Evolutionary conservation across 108 stramenopile species (phyloP).

Genomic region (Parmales sp.): DNA sequence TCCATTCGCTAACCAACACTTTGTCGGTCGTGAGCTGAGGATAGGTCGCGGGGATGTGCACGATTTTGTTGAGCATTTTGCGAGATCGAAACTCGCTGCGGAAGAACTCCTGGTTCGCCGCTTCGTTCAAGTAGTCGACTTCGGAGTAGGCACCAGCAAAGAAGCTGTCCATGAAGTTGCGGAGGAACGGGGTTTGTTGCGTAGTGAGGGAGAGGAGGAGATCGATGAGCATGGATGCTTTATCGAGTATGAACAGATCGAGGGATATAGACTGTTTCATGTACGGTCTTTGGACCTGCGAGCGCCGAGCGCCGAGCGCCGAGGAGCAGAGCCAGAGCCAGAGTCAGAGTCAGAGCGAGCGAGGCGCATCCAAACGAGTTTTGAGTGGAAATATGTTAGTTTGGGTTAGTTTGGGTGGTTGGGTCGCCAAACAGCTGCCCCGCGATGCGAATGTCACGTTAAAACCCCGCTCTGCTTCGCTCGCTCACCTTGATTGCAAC

Average conservation of each 20-base stretch:
- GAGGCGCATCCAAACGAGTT: no score
- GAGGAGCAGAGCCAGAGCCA: no score
- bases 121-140: slow-evolving; percentile 46
- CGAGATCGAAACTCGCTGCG: slow-evolving; percentile 16
- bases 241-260: slow-evolving; percentile 60
- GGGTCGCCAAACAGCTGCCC: no score
- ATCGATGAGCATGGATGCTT: slow-evolving; percentile 47
- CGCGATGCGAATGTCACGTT: no score
- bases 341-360: no score
- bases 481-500: slow-evolving; percentile 81
- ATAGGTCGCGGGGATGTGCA: slow-evolving; percentile 34
- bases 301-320: no score
- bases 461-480: no score
- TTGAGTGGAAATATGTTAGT: no score
- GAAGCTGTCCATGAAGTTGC: no score
- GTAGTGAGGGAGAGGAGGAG: slow-evolving; percentile 45
- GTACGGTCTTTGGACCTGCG: slow-evolving; percentile 67
- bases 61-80: slow-evolving; percentile 6
- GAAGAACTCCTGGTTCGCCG: slow-evolving; percentile 42
- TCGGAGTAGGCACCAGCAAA: no score
- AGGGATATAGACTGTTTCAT: slow-evolving; percentile 59
- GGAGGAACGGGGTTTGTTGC: slow-evolving; percentile 45
- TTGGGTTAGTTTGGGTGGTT: no score
- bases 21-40: slow-evolving; percentile 27
- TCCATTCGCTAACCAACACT: slow-evolving; percentile 48